Evolutionary conservation across 2,329 filamentous ascomycete genomes (phyloP), one percentile per base, ranked within the genome.

Genomic region (Xylariaceae sp.): DNA sequence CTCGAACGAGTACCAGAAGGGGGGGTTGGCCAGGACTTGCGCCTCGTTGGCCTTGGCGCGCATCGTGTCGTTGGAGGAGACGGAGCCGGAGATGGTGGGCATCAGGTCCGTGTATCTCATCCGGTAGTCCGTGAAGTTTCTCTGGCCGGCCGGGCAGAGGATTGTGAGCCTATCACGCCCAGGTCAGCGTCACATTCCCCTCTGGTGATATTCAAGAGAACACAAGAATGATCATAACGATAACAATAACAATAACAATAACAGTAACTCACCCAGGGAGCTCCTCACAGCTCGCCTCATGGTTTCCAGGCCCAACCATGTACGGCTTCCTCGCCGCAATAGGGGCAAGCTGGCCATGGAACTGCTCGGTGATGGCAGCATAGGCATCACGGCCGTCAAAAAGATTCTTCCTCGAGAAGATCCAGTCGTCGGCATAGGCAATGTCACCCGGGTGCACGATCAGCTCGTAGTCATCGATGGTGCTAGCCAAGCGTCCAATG

Each of bases 1-100:
- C 56, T 83, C 80, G 62, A 82, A 83, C 0, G 76, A 80, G 69
- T 80, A 83, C 80, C 80, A 83, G 62, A 81, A 81, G 0, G 78
- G 76, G 12, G 79, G 76, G n/a, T 76, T 72, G 3, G 78, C 69
- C 6, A 79, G 70, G 40, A 64, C 29, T 27, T 65, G 60, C 1
- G 80, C 79, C 60, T 73, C 73, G 56, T 74, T 72, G 44, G 79
- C 78, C 29, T 67, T 68, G 3, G 72, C 58, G 44, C 71, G 71
- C 1, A 77, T 78, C 0, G 67, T 65, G 2, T 59, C 63, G 64
- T 74, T 69, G 7, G 66, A 52, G 0, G 79, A 82, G 0, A 71
- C 74, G 0, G 80, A 83, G 0, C 70, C 43, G 60, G 81, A 83
- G 0, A 76, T 68, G 0, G 68, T 73, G 0, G 80, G 78, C 76